Base-by-base conservation (phyloP, 495 filamentous ascomycete genomes). In the Xylaria intraflava region DNA sequence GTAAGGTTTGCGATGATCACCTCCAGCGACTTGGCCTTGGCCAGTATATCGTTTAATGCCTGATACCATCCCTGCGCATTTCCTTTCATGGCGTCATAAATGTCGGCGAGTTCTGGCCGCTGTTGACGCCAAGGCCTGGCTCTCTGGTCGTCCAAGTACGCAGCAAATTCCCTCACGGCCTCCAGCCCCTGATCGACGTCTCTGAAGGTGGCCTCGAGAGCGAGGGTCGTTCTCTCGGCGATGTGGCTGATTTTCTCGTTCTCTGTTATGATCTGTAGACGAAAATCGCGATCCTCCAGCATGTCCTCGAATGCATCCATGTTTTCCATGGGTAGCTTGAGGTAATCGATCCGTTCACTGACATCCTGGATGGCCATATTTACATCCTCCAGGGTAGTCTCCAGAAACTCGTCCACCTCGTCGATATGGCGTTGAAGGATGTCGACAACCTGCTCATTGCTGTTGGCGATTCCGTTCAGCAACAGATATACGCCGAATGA, bases 231-330 rank as follows among this genome's bases (percentile, higher is more conserved):
- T 42, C 90, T 78, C 43, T 81, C 80, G 55, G 94, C 81, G 55
- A 95, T 88, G 68, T 90, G 85, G 62, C 95, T 89, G 51, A 98
- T 95, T 65, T 86, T 87, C 62, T 89, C 85, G 64, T 97, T 96
- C 43, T 92, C 90, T 41, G 84, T 79, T 19, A 95, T 72, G 38
- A 97, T 89, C 49, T 89, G 79, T 20, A 81, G 66, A 19, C 93
- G 85, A 58, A 95, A 97, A 44, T 78, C 79, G 44, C 84, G 82
- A 59, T 95, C 88, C 56, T 88, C 79, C 27, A 98, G 74, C 89
- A 97, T 96, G 35, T 78, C 76, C 66, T 95, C 89, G 60, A 98
- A 98, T 6, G 88, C 78, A n/a, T 78, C 68, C 6, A 87, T 77
- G 61, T 95, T 92, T 56, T 86, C 79, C 64, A 97, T 78, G 3